Percentiles rank a stretch among this genome's conserved stretches.
phyloP scores from a whole-genome alignment of 2,329 filamentous ascomycete genomes.

The Hypoxylon sp. region DNA sequence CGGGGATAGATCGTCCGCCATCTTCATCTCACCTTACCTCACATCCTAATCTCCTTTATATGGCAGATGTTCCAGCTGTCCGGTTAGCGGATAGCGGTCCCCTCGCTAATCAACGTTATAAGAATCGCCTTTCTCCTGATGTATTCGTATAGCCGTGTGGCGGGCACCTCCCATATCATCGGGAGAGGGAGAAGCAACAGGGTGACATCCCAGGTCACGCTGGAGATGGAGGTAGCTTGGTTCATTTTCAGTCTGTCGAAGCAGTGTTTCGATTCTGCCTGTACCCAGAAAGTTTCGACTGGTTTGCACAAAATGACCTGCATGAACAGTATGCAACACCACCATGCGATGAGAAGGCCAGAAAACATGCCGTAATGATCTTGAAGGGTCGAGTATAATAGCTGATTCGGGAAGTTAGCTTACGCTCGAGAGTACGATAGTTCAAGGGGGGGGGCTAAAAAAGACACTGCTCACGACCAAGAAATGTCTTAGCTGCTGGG shows the following conservation, averaged over 20 bases:
- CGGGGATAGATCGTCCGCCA: no score
- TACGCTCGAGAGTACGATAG: neutral
- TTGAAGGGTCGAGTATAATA: neutral
- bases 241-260: neutral
- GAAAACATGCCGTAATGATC: neutral
- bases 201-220: neutral
- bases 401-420: neutral
- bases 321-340: neutral
- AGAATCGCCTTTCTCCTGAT: no score
- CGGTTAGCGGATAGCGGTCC: no score
- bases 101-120: no score
- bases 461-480: neutral
- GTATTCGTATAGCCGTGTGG: no score
- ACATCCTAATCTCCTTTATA: no score
- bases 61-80: no score
- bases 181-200: neutral
- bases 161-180: neutral
- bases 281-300: neutral
- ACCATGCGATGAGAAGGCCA: neutral
- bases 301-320: neutral
- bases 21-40: no score
- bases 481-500: neutral
- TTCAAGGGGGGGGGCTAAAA: neutral
- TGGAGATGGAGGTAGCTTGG: neutral
- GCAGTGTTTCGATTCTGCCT: neutral